Evolutionary conservation across 108 stramenopile genomes (phyloP), one percentile per base, ranked within the genome.

Genomic region (Cafeteria roenbergensis): DNA sequence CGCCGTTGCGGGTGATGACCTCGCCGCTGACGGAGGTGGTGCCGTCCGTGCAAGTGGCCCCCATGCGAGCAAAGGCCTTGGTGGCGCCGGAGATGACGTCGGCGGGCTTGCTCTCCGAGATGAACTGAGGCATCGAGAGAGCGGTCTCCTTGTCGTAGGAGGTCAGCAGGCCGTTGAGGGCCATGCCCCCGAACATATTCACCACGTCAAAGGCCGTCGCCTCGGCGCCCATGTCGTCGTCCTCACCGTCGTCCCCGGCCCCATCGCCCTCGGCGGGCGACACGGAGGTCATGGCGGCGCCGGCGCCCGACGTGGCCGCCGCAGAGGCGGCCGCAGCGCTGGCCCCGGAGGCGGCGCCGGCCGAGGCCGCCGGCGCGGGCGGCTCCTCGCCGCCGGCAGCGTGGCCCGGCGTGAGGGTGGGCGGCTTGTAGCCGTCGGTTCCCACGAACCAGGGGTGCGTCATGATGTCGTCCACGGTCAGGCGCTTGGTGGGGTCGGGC

Each of bases 401-500:
- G 17, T 54, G 52, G 17, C 54, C 52, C 52, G n/a, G 22, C 53
- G 53, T 30, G 0, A 65, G 22, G 53, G 52, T n/a, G 14, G 63
- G 63, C 14, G 38, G 9, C 21, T 3, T 53, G 55, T 28, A 21
- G n/a, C 55, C 69, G 8, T 33, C 68, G 30, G 50, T 38, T 27
- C 35, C 51, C 8, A 28, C 55, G 37, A 69, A 74, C 83, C 83
- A 84, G 12, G 61, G 55, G 72, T 79, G 68, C 34, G 57, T 21
- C 62, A 78, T 71, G 31, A 81, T 77, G 20, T 81, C 72, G 24
- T 57, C 34, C 0, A 84, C 51, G 21, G 35, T 75, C 3, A 75
- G 33, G 48, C 85, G 61, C 38, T 72, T 37, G 30, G 34, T 65
- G 38, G 85, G 85, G 69, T 89, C 86, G 24, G 73, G 75, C 8